phyloP scores from a whole-genome alignment of 495 filamentous ascomycete species.

The Chlorociboria aeruginascens region DNA sequence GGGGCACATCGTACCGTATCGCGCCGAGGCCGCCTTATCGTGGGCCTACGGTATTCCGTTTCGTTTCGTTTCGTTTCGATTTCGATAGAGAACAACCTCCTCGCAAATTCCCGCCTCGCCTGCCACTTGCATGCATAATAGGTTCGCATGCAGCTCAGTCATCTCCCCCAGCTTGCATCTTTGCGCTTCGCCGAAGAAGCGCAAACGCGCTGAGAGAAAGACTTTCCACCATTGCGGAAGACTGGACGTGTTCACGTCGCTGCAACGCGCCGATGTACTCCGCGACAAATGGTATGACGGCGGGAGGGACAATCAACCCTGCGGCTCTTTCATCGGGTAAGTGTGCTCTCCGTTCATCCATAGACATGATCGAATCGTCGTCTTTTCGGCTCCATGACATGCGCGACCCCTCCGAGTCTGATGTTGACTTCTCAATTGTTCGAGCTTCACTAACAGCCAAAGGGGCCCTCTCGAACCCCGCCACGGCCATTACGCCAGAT shows the following conservation, averaged over 20 bases:
- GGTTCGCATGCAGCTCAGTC: too few species aligned
- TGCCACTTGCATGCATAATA: too few species aligned
- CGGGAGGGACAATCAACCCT: conserved; percentile 69
- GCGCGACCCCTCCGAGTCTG: not conserved
- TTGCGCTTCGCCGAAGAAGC: too few species aligned
- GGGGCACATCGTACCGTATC: too few species aligned
- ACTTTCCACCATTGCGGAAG: too few species aligned
- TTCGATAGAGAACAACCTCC: too few species aligned
- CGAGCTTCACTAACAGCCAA: not conserved
- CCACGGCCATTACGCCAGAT: conserved; percentile 36
- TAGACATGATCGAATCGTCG: not conserved
- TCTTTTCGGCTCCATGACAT: not conserved
- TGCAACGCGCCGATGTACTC: conserved; percentile 9
- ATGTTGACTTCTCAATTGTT: conserved; percentile 18
- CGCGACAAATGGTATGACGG: conserved; percentile 37
- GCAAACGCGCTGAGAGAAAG: too few species aligned
- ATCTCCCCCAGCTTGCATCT: too few species aligned
- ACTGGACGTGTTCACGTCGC: conserved; percentile 1
- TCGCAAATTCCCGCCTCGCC: too few species aligned
- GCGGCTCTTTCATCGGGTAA: conserved; percentile 34
- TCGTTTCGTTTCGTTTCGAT: too few species aligned
- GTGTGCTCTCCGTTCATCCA: conserved; percentile 16
- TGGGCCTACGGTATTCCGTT: too few species aligned
- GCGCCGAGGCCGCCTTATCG: too few species aligned
- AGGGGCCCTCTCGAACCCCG: conserved; percentile 22